These are phyloP conservation scores for Phalaenopsis hybrid DNA, from an alignment of 116 monocot genomes.

Conservation along the genomic window DNA sequence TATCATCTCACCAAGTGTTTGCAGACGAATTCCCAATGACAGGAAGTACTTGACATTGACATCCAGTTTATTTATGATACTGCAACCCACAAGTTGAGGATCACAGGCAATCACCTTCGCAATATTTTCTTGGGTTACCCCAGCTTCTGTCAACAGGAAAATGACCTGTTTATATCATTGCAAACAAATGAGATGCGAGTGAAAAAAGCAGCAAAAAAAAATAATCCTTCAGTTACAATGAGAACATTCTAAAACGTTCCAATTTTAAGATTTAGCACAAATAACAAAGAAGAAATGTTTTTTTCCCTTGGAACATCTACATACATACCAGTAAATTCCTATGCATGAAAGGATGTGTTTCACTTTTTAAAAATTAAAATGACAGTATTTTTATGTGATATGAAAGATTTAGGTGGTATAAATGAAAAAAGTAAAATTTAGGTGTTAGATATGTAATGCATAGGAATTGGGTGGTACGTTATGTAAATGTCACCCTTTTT, in stretches of 20 bases:
- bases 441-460: no score
- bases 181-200: neutral
- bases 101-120: slow-evolving; percentile 94
- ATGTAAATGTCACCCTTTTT: no score
- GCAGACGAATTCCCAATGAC: slow-evolving; percentile 70
- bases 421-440: no score
- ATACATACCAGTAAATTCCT: no score
- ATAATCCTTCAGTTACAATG: neutral
- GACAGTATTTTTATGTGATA: no score
- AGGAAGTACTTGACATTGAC: slow-evolving; percentile 82
- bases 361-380: no score
- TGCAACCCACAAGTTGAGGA: slow-evolving; percentile 84
- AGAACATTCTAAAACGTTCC: neutral
- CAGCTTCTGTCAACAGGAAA: slow-evolving; percentile 88
- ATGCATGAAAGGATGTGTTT: no score
- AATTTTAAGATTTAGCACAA: no score
- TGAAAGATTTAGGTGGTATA: no score
- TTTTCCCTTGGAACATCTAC: no score
- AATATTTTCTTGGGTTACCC: slow-evolving; percentile 62
- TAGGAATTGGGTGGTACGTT: no score
- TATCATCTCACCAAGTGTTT: slow-evolving; percentile 73
- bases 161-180: slow-evolving; percentile 39
- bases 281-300: no score
- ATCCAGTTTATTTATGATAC: slow-evolving; percentile 75
- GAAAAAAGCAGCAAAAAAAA: neutral